Percentiles rank a stretch among this genome's conserved stretches.
These are phyloP conservation scores for Flammula alnicola DNA, from an alignment of 1,284 basidiomycete species.

Conservation along the genomic window DNA sequence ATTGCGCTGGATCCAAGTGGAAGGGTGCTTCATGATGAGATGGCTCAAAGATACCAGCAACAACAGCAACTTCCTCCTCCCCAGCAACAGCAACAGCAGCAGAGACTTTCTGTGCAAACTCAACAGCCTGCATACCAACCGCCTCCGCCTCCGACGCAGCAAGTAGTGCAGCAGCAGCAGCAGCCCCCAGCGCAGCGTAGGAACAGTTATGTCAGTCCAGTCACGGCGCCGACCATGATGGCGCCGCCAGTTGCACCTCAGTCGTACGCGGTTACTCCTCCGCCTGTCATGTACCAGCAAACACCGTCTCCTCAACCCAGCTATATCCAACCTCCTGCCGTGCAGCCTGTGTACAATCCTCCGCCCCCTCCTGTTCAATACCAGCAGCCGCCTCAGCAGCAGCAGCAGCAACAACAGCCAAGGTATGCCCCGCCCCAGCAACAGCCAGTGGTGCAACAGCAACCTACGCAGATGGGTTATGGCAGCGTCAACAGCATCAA, in stretches of 20 bases:
- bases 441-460: constrained; percentile 24
- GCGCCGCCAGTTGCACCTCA: constrained; percentile 29
- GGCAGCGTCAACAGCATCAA: constrained; percentile 17
- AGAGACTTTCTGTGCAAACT: constrained; percentile 28
- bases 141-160: constrained; percentile 29
- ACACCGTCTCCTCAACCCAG: constrained; percentile 30
- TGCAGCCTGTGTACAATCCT: constrained; percentile 30
- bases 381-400: constrained; percentile 24
- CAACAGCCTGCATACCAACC: constrained; percentile 29
- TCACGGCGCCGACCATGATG: constrained; percentile 20
- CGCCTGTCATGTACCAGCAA: constrained; percentile 32
- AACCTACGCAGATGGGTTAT: constrained; percentile 26
- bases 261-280: constrained; percentile 33
- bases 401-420: constrained; percentile 20
- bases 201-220: constrained; percentile 28
- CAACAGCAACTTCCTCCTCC: constrained; percentile 35
- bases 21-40: constrained; percentile 78
- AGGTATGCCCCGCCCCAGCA: constrained; percentile 16
- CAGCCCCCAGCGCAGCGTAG: constrained; percentile 30
- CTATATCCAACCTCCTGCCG: constrained; percentile 26
- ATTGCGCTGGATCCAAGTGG: constrained; percentile 82
- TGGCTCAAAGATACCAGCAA: constrained; percentile 66
- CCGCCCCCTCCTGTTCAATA: constrained; percentile 25
- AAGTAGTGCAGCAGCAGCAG: constrained; percentile 22
- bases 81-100: constrained; percentile 28